These are phyloP conservation scores for Pichia deserticola DNA, from an alignment of 805 yeast species.

Conservation along the genomic window DNA sequence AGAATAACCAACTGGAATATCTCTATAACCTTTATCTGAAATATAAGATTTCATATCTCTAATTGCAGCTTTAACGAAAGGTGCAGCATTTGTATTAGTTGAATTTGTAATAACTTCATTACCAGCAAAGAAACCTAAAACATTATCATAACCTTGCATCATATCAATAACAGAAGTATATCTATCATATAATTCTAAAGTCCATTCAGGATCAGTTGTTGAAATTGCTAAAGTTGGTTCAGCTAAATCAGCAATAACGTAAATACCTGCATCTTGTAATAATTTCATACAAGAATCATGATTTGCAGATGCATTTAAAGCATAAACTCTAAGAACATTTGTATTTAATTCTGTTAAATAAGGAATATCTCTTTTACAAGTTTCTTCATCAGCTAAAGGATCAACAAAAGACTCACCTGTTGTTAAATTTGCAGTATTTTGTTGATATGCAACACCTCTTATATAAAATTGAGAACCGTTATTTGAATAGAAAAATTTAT, in stretches of 20 bases:
- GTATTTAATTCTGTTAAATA: constrained; percentile 57
- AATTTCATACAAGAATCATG: constrained; percentile 63
- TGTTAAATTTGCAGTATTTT: constrained; percentile 42
- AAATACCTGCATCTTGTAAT: constrained; percentile 68
- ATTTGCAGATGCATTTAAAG: constrained; percentile 55
- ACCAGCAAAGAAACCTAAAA: constrained; percentile 81
- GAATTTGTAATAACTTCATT: constrained; percentile 70
- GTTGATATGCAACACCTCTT: constrained; percentile 77
- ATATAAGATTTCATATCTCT: constrained; percentile 72
- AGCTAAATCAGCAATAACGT: constrained; percentile 72
- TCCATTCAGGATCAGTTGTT: constrained; percentile 60
- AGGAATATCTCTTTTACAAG: constrained; percentile 70
- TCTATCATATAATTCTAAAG: constrained; percentile 52
- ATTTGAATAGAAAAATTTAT: constrained; percentile 68
- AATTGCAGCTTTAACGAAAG: constrained; percentile 76
- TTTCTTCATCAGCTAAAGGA: constrained; percentile 56
- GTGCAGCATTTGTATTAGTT: constrained; percentile 65
- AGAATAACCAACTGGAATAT: constrained; percentile 79
- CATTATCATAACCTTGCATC: constrained; percentile 62
- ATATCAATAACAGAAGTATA: constrained; percentile 63
- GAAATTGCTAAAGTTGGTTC: constrained; percentile 58
- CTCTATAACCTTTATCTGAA: constrained; percentile 56
- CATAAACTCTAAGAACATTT: constrained; percentile 71
- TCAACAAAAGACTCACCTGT: constrained; percentile 47
- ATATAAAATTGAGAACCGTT: constrained; percentile 75